phyloP scores from a whole-genome alignment of 2,329 filamentous ascomycete species.

The Zalaria sp. region DNA sequence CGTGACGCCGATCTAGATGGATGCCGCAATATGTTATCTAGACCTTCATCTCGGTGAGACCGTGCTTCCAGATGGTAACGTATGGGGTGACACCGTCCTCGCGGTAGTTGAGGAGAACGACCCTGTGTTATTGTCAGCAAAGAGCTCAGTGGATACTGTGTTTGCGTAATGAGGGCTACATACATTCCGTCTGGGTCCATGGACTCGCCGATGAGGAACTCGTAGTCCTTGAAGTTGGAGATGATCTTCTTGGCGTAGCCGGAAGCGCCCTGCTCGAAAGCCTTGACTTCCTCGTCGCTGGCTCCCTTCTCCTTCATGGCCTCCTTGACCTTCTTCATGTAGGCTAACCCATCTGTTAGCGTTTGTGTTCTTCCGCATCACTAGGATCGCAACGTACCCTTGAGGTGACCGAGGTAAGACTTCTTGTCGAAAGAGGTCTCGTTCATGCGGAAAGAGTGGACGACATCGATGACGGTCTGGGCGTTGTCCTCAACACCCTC shows the following conservation, averaged over 20 bases:
- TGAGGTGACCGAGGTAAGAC: conserved; percentile 67
- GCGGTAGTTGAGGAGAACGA: conserved; percentile 92
- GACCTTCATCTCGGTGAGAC: conserved; percentile 79
- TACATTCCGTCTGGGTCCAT: conserved; percentile 94
- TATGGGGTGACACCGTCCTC: conserved; percentile 89
- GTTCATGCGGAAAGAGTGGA: conserved; percentile 82
- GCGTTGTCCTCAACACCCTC: conserved; percentile 57
- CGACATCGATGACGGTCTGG: conserved; percentile 79
- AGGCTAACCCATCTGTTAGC: conserved; percentile 36
- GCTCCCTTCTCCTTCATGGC: conserved; percentile 50
- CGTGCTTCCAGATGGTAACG: conserved; percentile 90
- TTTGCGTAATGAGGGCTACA: conserved; percentile 22
- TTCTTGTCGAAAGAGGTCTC: conserved; percentile 78
- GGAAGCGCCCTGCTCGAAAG: conserved; percentile 65
- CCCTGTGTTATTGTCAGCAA: conserved; percentile 33
- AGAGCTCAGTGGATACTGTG: neutral
- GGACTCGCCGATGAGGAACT: conserved; percentile 83
- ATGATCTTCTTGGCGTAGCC: conserved; percentile 71
- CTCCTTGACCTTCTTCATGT: conserved; percentile 82
- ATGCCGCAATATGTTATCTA: conserved; percentile 33
- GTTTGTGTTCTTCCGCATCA: no score
- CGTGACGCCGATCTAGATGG: neutral
- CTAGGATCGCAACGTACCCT: conserved; percentile 43
- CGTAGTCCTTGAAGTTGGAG: conserved; percentile 85
- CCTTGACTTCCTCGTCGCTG: conserved; percentile 51